A percentile compares a stretch with the other conserved stretches of the same genome.
Evolutionary conservation across 2,329 filamentous ascomycete genomes (phyloP).

Genomic region (Trichoderma atroviride): DNA sequence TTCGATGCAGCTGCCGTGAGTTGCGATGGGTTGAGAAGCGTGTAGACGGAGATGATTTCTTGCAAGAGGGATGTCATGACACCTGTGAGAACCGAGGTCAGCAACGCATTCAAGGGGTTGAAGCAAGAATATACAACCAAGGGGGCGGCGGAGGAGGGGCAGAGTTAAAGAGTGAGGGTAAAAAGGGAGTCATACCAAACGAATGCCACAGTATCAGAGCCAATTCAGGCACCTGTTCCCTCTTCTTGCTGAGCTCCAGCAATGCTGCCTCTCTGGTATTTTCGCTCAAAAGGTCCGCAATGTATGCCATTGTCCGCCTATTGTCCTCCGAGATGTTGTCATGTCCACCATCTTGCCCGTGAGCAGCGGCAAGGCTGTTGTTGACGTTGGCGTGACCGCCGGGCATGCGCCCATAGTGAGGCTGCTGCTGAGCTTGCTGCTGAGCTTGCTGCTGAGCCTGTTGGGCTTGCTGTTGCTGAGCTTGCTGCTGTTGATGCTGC

Average conservation of each 20-base stretch:
- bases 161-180: neutral
- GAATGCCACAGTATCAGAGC: slow-evolving; percentile 98
- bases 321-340: slow-evolving; percentile 86
- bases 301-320: slow-evolving; percentile 86
- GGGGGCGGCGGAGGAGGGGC: slow-evolving; percentile 18
- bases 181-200: slow-evolving; percentile 67
- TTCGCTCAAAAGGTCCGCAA: slow-evolving; percentile 87
- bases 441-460: slow-evolving; percentile 51
- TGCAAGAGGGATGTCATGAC: slow-evolving; percentile 98
- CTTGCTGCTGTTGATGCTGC: slow-evolving; percentile 37
- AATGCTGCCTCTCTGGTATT: slow-evolving; percentile 86
- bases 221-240: slow-evolving; percentile 95
- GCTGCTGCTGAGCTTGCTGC: slow-evolving; percentile 44
- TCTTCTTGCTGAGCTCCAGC: slow-evolving; percentile 96
- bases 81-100: slow-evolving; percentile 53
- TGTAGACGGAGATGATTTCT: slow-evolving; percentile 99
- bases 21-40: slow-evolving; percentile 92
- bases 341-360: slow-evolving; percentile 58
- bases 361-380: slow-evolving; percentile 45
- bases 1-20: slow-evolving; percentile 97
- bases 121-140: neutral
- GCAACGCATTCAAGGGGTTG: neutral
- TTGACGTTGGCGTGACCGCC: slow-evolving; percentile 60
- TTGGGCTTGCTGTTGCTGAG: slow-evolving; percentile 52
- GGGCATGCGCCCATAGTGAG: slow-evolving; percentile 75